Base-by-base conservation (phyloP, 805 yeast genomes). In the Vanderwaltozyma polyspora region DNA sequence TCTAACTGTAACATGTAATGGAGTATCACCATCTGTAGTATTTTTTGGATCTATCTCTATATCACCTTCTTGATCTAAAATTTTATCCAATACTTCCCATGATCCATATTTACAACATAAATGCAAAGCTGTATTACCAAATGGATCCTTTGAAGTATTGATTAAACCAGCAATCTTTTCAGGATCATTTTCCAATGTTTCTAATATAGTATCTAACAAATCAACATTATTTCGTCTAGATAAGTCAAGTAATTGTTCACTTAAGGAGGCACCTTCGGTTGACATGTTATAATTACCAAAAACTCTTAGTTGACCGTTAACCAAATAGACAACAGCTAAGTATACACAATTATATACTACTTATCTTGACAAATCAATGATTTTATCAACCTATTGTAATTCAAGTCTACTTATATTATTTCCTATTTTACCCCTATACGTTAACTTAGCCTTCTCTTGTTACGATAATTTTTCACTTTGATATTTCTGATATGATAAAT, bases 191-290 rank as follows among this genome's bases (percentile, higher is more conserved):
- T 49, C 57, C 25, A 67, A 51, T 7, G 61, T 68, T 16, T 60
- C 60, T 22, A 79, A 59, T 34, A 86, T 68, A 14, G 71, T 62
- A 22, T 70, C 64, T 30, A 86, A 60, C 33, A 89, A 68, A 41
- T 84, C 94, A 3, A 74, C 69, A 55, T 89, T 91, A 65, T 89
- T 82, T 58, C 95, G 68, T 52, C 97, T 76, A 7, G 93, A 77
- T 3, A 89, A 77, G 45, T 89, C 96, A 28, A 91, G 64, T 31
- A 89, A 59, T 61, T 84, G 95, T 55, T 89, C 89, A 15, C 70
- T 60, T 38, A 68, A 68, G 6, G 81, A 67, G 5, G 96, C 96
- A 28, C 95, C 95, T 42, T 72, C 74, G 12, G 24, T n/a, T 11
- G 38, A 27, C 38, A 35, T 35, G 3, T 15, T 27, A 4, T n/a